Evolutionary conservation across 768 basidiomycete species (phyloP).

Genomic region (Austroboletus festivus): DNA sequence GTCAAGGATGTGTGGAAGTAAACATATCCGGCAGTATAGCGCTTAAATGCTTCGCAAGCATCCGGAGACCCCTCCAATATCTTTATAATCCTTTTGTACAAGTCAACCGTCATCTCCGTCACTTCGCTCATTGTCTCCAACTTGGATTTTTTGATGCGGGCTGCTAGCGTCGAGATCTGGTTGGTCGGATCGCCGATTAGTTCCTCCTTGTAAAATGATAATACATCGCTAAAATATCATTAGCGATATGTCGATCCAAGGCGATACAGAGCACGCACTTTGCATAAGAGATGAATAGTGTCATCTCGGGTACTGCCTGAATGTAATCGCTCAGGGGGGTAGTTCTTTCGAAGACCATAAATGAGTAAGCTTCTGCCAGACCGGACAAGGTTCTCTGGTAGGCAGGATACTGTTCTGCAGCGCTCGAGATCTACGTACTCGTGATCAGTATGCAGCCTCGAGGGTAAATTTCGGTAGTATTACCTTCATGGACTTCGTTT

Average conservation of each 20-base stretch:
- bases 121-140: conserved; percentile 23
- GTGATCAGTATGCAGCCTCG: not conserved
- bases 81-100: conserved; percentile 10
- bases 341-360: conserved; percentile 35
- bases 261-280: conserved; percentile 31
- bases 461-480: not conserved
- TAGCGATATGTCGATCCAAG: not conserved
- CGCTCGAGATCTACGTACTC: conserved; percentile 15
- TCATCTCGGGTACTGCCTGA: conserved; percentile 39
- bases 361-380: conserved; percentile 32
- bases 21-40: conserved; percentile 10
- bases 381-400: conserved; percentile 33
- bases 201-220: conserved; percentile 44
- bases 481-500: conserved; percentile 25
- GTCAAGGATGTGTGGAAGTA: not conserved
- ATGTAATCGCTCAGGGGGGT: conserved; percentile 33
- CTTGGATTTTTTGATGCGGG: conserved; percentile 23
- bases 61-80: conserved; percentile 14
- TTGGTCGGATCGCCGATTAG: conserved; percentile 33
- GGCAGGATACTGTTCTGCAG: conserved; percentile 25
- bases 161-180: conserved; percentile 33
- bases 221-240: conserved; percentile 32
- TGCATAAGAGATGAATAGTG: conserved; percentile 30
- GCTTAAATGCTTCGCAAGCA: conserved; percentile 1
- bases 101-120: conserved; percentile 22